Evolutionary conservation across 768 basidiomycete species (phyloP).

Genomic region (Phaeolepiota aurea): DNA sequence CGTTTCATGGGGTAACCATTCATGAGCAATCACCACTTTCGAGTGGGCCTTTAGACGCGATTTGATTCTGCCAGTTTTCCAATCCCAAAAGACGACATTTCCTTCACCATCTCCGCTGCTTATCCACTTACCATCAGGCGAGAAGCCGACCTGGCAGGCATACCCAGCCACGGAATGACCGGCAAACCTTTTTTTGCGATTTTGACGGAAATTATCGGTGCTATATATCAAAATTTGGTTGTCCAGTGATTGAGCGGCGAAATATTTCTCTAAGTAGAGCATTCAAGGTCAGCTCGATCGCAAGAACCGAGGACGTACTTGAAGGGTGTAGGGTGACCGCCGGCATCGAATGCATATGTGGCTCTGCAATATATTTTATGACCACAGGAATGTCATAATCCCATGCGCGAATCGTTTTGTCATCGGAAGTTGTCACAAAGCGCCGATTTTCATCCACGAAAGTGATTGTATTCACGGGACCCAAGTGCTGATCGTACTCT

Average conservation of each 20-base stretch:
- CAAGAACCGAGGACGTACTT: constrained; percentile 47
- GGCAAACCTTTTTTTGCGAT: constrained; percentile 96
- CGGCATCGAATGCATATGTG: constrained; percentile 99
- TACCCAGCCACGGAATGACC: constrained; percentile 97
- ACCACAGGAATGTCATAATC: constrained; percentile 99
- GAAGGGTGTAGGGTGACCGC: constrained; percentile 94
- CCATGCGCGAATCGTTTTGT: constrained; percentile 99
- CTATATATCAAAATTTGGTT: constrained; percentile 98
- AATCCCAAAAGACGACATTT: constrained; percentile 98
- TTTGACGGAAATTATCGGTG: constrained; percentile 97
- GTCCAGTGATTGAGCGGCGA: constrained; percentile 95
- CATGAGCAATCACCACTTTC: constrained; percentile 96
- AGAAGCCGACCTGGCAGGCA: constrained; percentile 95
- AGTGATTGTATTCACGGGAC: constrained; percentile 97
- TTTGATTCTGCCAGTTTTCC: constrained; percentile 96
- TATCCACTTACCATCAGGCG: constrained; percentile 97
- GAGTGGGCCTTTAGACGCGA: constrained; percentile 82
- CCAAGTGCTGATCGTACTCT: constrained; percentile 98
- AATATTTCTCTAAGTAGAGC: constrained; percentile 73
- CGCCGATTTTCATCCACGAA: constrained; percentile 98
- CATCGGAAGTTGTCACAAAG: constrained; percentile 97
- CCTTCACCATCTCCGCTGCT: constrained; percentile 94
- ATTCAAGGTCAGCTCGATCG: constrained; percentile 6
- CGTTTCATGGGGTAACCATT: constrained; percentile 96
- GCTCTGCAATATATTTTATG: constrained; percentile 99